Base-by-base conservation (phyloP, 257 asterid species). In the Solanum corneliomulleri region DNA sequence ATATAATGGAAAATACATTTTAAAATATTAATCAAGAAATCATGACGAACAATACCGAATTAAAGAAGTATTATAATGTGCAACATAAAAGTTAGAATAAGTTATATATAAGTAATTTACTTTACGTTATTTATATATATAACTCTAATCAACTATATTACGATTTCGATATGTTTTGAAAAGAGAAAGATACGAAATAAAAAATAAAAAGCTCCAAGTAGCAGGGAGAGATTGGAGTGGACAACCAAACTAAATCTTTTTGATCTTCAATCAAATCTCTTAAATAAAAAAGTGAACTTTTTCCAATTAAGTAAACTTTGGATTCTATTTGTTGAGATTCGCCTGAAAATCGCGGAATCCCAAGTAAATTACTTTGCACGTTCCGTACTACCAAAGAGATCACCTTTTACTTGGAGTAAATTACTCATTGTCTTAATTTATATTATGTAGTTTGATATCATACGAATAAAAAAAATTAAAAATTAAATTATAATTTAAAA, bases 301-400 rank as follows among this genome's bases (percentile, higher is more conserved):
- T 47, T 47, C 44, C 18, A 27, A 10, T 29, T 47, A 80, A 80
- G 68, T 80, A 29, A 47, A 80, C 29, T 80, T 80, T 9, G 85
- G 84, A 80, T 78, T 14, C 84, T 45, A 78, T 5, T 78, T 35
- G 29, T 27, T 7, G 60, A 77, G 83, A 77, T 77, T 77, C 64
- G 39, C 9, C 64, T 47, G 66, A 45, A 80, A 29, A 80, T 49
- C 6, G 85, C 85, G 6, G 85, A 80, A 80, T 80, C 85, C 69
- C 85, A 80, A 80, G 85, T 47, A 80, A 80, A 80, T 80, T 20
- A 47, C 68, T 80, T 47, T 45, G 41, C 29, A 80, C 29, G 11
- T 80, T 47, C 68, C 85, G 85, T 80, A 80, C 85, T 29, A 44
- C 9, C 27, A 9, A 80, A 80, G 68, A 9, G 47, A 47, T 44